phyloP scores from a whole-genome alignment of 2,329 filamentous ascomycete genomes.

The Ophiocordyceps camponoti-floridani region DNA sequence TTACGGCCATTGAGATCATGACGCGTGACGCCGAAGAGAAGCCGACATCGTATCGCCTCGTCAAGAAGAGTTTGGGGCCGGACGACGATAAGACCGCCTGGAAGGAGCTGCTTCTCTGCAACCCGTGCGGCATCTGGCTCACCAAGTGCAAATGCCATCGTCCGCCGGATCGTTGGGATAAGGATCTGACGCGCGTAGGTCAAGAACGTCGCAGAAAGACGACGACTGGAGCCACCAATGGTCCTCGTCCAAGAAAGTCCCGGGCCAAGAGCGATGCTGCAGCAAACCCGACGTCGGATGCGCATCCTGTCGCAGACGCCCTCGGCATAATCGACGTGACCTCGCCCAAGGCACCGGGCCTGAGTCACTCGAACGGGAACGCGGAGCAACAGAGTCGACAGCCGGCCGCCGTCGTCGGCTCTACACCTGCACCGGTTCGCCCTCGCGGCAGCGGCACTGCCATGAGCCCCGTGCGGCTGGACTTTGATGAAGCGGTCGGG shows the following conservation, averaged over 20 bases:
- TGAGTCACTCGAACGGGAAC: constrained; percentile 4
- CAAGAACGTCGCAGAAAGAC: constrained; percentile 32
- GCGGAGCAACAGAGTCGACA: background rate
- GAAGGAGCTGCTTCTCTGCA: constrained; percentile 65
- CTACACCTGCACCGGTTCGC: constrained; percentile 26
- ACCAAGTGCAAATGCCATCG: constrained; percentile 74
- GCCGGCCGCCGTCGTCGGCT: constrained; percentile 2
- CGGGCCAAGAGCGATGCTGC: constrained; percentile 28
- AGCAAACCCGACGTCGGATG: constrained; percentile 32
- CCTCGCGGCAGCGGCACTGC: constrained; percentile 37
- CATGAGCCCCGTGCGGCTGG: constrained; percentile 36
- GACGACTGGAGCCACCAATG: constrained; percentile 15
- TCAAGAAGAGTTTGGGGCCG: constrained; percentile 53
- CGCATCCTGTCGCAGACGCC: constrained; percentile 34
- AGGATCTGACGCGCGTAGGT: constrained; percentile 32
- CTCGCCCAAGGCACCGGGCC: constrained; percentile 11
- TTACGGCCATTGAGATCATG: constrained; percentile 56
- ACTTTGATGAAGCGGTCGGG: constrained; percentile 28
- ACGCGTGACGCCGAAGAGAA: constrained; percentile 44
- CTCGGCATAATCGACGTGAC: constrained; percentile 25
- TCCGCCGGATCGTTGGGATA: constrained; percentile 70
- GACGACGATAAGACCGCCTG: constrained; percentile 49
- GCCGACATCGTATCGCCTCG: constrained; percentile 50
- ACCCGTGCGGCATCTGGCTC: constrained; percentile 92
- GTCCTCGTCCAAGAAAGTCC: constrained; percentile 26